These are phyloP conservation scores for Bacterosira constricta DNA, from an alignment of 108 stramenopile species.

Conservation along the genomic window DNA sequence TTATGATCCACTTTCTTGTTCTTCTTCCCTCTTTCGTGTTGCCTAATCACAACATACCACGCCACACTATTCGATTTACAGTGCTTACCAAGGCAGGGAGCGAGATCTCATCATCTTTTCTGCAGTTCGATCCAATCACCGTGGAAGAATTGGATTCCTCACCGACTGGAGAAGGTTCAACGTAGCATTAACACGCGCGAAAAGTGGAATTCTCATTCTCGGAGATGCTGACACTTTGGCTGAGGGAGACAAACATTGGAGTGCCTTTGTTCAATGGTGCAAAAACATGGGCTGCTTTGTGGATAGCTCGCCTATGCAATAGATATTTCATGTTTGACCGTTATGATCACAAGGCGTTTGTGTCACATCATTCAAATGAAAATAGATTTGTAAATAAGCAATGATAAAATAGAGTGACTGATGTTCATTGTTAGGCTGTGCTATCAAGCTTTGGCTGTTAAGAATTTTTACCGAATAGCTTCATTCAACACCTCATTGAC, in stretches of 20 bases:
- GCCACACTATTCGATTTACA: background rate
- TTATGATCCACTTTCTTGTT: background rate
- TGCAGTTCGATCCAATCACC: slow-evolving; percentile 91
- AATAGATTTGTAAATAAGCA: background rate
- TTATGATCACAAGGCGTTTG: background rate
- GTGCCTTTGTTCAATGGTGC: slow-evolving; percentile 79
- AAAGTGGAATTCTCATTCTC: slow-evolving; percentile 84
- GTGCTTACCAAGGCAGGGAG: slow-evolving; percentile 93
- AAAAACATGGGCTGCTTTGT: slow-evolving; percentile 58
- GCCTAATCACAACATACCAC: background rate
- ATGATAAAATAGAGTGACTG: background rate
- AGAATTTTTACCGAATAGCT: slow-evolving; percentile 17
- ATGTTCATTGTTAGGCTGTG: background rate
- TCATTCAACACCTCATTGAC: slow-evolving; percentile 34
- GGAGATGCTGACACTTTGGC: slow-evolving; percentile 91
- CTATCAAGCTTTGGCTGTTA: background rate
- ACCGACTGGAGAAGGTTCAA: slow-evolving; percentile 96
- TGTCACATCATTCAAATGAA: background rate
- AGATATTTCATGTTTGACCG: background rate
- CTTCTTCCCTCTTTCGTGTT: background rate
- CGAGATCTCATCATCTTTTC: slow-evolving; percentile 93
- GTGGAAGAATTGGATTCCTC: slow-evolving; percentile 94
- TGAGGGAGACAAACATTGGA: slow-evolving; percentile 90
- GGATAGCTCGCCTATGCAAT: slow-evolving; percentile 17
- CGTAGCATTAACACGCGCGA: slow-evolving; percentile 96